A percentile compares a stretch with the other conserved stretches of the same genome.
These are phyloP conservation scores for Hypoxylon sp. DNA, from an alignment of 2,329 filamentous ascomycete species.

Conservation along the genomic window DNA sequence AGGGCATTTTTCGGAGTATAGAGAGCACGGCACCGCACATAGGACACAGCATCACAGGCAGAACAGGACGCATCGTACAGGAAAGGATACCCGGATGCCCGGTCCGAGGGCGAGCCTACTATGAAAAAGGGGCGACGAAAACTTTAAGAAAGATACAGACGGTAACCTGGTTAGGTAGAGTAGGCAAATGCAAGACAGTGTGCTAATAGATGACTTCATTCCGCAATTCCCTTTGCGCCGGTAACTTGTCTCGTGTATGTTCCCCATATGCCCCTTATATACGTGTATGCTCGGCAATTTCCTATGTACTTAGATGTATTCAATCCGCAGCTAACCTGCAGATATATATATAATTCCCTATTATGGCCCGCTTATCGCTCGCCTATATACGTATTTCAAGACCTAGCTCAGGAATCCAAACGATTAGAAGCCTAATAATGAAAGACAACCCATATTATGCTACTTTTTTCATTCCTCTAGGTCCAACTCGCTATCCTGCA, in stretches of 20 bases:
- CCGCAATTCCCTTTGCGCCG: background rate
- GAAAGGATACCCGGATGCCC: conserved; percentile 42
- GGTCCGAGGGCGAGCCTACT: conserved; percentile 18
- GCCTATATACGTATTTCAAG: background rate
- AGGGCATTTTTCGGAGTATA: conserved; percentile 39
- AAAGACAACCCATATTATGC: background rate
- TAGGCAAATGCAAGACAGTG: conserved; percentile 23
- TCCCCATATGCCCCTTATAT: background rate
- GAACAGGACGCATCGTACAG: conserved; percentile 38
- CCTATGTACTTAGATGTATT: background rate
- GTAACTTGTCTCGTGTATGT: background rate
- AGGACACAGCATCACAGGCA: conserved; percentile 30
- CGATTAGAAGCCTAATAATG: background rate
- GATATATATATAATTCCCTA: background rate
- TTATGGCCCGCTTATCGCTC: background rate
- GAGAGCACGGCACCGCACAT: conserved; percentile 19
- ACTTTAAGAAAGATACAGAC: conserved; percentile 11
- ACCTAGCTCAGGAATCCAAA: background rate
- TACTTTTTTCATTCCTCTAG: background rate
- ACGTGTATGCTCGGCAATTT: background rate
- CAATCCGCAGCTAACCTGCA: background rate
- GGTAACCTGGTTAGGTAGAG: conserved; percentile 31
- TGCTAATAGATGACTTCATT: conserved; percentile 27
- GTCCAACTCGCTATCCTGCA: background rate
- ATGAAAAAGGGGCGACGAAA: conserved; percentile 12